Conservation (phyloP, 2,329 filamentous ascomycete genomes). For the Fusarium sterilihyphosum region DNA sequence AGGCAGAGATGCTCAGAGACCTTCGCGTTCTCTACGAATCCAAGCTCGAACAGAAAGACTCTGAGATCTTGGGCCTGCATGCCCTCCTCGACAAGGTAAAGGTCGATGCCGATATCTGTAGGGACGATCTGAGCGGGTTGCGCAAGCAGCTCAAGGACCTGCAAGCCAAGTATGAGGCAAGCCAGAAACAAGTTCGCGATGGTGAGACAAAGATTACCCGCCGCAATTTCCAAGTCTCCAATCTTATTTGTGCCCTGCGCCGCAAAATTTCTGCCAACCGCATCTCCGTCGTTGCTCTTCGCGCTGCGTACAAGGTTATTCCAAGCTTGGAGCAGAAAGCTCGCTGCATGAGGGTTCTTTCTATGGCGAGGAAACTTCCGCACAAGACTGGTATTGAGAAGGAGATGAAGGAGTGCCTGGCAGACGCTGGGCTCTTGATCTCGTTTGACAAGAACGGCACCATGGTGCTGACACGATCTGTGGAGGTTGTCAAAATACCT, state of each 20-base stretch:
- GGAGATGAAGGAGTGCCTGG: not conserved
- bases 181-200: not conserved
- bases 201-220: not conserved
- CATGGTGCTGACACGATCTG: not conserved
- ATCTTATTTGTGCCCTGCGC: slow-evolving; percentile 2
- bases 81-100: not conserved
- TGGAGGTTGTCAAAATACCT: not conserved
- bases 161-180: not conserved
- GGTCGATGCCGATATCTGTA: not conserved
- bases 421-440: not conserved
- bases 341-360: not conserved
- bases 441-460: not conserved
- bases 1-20: not conserved
- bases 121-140: not conserved
- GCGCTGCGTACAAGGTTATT: slow-evolving; percentile 6
- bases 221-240: not conserved
- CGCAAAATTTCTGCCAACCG: not conserved
- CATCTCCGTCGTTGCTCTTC: not conserved
- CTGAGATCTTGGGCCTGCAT: not conserved
- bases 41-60: not conserved
- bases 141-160: not conserved
- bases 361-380: not conserved
- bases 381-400: not conserved
- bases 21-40: not conserved
- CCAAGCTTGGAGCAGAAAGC: not conserved